Base-by-base conservation (phyloP, 148 eudicot species). In the Spergularia bocconei region DNA sequence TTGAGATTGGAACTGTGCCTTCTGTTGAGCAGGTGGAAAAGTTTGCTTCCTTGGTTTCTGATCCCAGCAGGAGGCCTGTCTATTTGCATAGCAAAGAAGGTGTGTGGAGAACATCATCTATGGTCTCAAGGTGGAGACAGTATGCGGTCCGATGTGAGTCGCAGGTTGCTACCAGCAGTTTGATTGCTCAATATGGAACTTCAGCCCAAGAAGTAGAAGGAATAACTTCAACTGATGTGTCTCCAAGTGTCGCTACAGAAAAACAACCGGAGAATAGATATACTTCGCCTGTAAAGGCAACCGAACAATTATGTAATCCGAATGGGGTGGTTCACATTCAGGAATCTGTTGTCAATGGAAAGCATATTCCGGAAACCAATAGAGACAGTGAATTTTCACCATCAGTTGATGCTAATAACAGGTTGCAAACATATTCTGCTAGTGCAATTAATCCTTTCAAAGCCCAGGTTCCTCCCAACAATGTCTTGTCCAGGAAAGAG, bases 11-110 rank as follows among this genome's bases (percentile, higher is more conserved):
- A 53, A 89, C 88, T 58, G 82, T 89, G 58, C 99, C 99, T 82
- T 86, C 91, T 47, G 77, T 84, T 88, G 89, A 92, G 78, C 99
- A 95, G 87, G 97, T 95, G 82, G 90, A 84, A 79, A 81, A 82
- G 60, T 92, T 95, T 86, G 86, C 97, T 73, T 77, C 87, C 56
- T 75, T 95, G 69, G 88, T 92, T 59, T 90, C 87, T 58, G 88
- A 92, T 85, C 79, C 87, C 17, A 80, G 79, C 77, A 85, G 79
- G 82, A 84, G 80, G 74, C 95, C 97, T 11, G 84, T 95, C 70
- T 95, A 89, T 82, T 83, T 95, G 33, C 97, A 95, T 78, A 95
- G 99, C 77, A 92, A 85, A 81, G 99, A 95, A 87, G 99, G 99
- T 58, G 86, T 86, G 57, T 71, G 87, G 89, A 92, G 99, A 78